These are phyloP conservation scores for Citrus sp. DNA, from an alignment of 345 rosid species.

Conservation along the genomic window DNA sequence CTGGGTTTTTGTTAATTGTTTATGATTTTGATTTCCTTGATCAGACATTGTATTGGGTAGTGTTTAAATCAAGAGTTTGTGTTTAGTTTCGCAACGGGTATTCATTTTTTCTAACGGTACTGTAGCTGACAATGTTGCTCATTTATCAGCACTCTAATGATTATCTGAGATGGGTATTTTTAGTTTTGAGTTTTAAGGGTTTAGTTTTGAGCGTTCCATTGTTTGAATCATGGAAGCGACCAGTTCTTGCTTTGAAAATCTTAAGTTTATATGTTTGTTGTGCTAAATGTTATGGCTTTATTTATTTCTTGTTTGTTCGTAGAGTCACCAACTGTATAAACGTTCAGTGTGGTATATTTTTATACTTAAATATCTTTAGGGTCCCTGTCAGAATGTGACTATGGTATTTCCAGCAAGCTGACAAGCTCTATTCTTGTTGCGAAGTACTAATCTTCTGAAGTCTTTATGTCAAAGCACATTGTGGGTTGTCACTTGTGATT, in stretches of 20 bases:
- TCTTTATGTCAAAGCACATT: not conserved
- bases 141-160: constrained; percentile 4
- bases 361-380: constrained; percentile 1
- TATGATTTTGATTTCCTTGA: constrained; percentile 7
- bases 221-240: constrained; percentile 21
- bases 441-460: not conserved
- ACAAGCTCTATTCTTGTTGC: constrained; percentile 1
- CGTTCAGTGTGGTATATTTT: not conserved
- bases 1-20: not conserved
- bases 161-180: constrained; percentile 11
- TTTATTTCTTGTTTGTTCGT: not conserved
- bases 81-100: not conserved
- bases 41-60: constrained; percentile 13
- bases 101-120: not conserved
- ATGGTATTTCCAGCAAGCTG: not conserved
- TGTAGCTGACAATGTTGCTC: constrained; percentile 16
- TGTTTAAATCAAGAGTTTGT: not conserved
- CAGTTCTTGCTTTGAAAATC: constrained; percentile 15
- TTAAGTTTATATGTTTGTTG: not conserved
- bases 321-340: not conserved
- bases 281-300: not conserved
- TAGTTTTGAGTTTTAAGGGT: constrained; percentile 17
- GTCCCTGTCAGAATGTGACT: constrained; percentile 11
- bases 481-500: not conserved
- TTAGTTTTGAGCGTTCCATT: constrained; percentile 11